Percentiles rank a stretch among this genome's conserved stretches.
These are phyloP conservation scores for Novymonas esmeraldas DNA, from an alignment of 208 protist genomes.

Conservation along the genomic window DNA sequence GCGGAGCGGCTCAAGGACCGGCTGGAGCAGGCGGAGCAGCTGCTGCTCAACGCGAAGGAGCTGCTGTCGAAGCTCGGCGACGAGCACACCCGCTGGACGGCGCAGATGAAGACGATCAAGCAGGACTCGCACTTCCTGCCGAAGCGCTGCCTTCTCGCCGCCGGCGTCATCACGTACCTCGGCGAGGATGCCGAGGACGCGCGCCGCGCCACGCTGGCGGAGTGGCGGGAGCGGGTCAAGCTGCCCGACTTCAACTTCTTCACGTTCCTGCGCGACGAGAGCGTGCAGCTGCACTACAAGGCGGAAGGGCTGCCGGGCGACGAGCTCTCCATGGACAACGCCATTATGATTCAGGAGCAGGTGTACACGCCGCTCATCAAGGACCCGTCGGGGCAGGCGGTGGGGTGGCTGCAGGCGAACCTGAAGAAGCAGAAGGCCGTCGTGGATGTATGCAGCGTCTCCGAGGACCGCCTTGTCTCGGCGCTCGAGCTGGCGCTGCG, in stretches of 20 bases:
- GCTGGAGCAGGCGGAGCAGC: conserved; percentile 90
- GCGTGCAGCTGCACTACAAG: conserved; percentile 96
- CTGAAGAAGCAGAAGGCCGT: conserved; percentile 73
- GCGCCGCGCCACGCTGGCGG: conserved; percentile 54
- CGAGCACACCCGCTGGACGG: conserved; percentile 95
- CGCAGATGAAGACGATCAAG: conserved; percentile 84
- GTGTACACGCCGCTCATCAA: conserved; percentile 94
- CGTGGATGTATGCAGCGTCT: conserved; percentile 90
- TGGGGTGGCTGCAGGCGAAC: conserved; percentile 92
- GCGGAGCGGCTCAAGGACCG: conserved; percentile 90
- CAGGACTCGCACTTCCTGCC: conserved; percentile 78
- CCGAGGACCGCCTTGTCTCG: conserved; percentile 94
- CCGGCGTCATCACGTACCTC: conserved; percentile 96
- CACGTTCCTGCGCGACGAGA: conserved; percentile 95
- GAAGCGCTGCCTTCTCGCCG: conserved; percentile 83
- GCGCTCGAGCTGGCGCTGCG: conserved; percentile 97
- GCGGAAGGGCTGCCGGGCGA: conserved; percentile 95
- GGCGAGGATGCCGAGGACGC: conserved; percentile 88
- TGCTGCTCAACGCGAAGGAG: conserved; percentile 88
- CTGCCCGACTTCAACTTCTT: conserved; percentile 90
- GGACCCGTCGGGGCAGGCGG: conserved; percentile 94
- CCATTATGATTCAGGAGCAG: conserved; percentile 95
- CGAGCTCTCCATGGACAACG: conserved; percentile 98
- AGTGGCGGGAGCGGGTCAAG: conserved; percentile 89
- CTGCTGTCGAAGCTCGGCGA: conserved; percentile 95